Percentiles rank a stretch among this genome's conserved stretches.
Evolutionary conservation across 257 asterid genomes (phyloP).

Genomic region (Solanum corneliomulleri): DNA sequence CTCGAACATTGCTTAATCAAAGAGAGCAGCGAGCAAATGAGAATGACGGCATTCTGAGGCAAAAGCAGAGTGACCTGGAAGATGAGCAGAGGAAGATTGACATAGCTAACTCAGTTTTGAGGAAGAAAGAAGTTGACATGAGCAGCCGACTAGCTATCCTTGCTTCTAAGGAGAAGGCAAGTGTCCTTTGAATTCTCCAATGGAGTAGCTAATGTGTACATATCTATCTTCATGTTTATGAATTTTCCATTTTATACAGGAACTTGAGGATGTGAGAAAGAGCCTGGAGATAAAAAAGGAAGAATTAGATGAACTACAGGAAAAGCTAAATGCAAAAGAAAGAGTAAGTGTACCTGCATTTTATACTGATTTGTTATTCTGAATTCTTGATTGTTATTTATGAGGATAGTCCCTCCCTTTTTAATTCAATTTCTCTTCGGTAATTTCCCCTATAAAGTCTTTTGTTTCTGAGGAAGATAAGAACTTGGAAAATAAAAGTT

Average conservation of each 20-base stretch:
- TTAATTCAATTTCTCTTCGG: background rate
- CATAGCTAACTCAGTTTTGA: constrained; percentile 39
- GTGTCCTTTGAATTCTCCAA: constrained; percentile 5
- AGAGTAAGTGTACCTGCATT: constrained; percentile 38
- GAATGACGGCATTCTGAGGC: constrained; percentile 51
- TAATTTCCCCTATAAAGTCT: background rate
- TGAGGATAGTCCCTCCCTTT: background rate
- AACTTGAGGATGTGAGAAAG: constrained; percentile 42
- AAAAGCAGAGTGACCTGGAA: constrained; percentile 66
- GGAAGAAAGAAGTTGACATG: constrained; percentile 69
- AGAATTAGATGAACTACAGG: constrained; percentile 61
- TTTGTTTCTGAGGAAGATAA: background rate
- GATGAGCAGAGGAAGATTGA: constrained; percentile 61
- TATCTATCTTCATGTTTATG: background rate
- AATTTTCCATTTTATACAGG: constrained; percentile 44
- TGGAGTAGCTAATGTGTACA: background rate
- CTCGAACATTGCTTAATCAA: constrained; percentile 74
- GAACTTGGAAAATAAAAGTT: background rate
- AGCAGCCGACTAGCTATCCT: constrained; percentile 47
- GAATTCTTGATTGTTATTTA: background rate
- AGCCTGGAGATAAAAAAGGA: constrained; percentile 65
- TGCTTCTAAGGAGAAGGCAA: constrained; percentile 59
- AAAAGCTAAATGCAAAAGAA: constrained; percentile 59
- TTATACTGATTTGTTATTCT: background rate
- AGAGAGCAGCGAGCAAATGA: constrained; percentile 90